phyloP scores from a whole-genome alignment of 192 early-diverging fungal genomes.

The Coemansia sp. region DNA sequence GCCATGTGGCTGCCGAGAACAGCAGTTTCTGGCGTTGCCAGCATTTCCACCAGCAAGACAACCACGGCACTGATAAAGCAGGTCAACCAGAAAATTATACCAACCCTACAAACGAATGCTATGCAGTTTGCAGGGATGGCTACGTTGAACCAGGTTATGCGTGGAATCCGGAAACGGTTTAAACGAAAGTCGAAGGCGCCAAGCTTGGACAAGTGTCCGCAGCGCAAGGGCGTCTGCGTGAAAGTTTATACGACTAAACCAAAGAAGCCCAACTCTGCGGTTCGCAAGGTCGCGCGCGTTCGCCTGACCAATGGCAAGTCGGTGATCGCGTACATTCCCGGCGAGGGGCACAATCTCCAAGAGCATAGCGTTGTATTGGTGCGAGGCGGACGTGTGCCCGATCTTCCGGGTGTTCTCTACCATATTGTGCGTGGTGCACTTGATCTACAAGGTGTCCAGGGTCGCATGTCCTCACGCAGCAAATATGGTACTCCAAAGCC shows the following conservation, averaged over 20 bases:
- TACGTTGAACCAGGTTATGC: slow-evolving; percentile 93
- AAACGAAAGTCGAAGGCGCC: slow-evolving; percentile 71
- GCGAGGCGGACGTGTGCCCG: slow-evolving; percentile 90
- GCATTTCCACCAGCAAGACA: neutral
- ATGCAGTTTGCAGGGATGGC: slow-evolving; percentile 60
- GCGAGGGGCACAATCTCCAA: slow-evolving; percentile 97
- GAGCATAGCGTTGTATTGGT: slow-evolving; percentile 97
- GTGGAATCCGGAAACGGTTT: slow-evolving; percentile 73
- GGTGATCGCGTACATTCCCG: slow-evolving; percentile 95
- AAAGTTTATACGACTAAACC: slow-evolving; percentile 96
- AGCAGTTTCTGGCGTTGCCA: neutral
- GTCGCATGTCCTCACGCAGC: slow-evolving; percentile 73
- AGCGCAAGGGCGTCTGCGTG: slow-evolving; percentile 91
- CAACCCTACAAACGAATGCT: neutral
- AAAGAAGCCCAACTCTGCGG: slow-evolving; percentile 98
- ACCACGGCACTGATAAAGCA: neutral
- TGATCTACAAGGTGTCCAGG: slow-evolving; percentile 93
- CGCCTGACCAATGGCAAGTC: slow-evolving; percentile 90
- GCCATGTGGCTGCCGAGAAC: neutral
- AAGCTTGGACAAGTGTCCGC: slow-evolving; percentile 81
- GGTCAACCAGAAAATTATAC: neutral
- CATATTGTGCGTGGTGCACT: slow-evolving; percentile 89
- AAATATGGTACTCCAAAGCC: slow-evolving; percentile 95
- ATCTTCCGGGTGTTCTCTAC: slow-evolving; percentile 97
- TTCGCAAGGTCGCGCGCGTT: slow-evolving; percentile 90